These are phyloP conservation scores for Sophora flavescens DNA, from an alignment of 306 rosid genomes.

Conservation along the genomic window DNA sequence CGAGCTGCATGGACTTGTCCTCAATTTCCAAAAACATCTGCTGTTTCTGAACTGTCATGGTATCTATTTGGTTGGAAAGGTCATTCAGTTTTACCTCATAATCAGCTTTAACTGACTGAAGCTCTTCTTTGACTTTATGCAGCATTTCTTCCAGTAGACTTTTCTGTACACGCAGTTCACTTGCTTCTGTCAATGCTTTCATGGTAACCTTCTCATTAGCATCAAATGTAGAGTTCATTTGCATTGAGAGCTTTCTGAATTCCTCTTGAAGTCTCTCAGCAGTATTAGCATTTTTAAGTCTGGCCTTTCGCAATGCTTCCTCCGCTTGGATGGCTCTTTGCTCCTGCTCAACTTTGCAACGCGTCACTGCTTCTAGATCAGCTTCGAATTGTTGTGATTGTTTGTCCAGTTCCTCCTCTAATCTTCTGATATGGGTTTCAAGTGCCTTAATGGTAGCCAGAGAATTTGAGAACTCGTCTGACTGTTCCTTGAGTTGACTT, in stretches of 20 bases:
- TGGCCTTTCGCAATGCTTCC: slow-evolving; percentile 77
- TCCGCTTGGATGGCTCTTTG: slow-evolving; percentile 90
- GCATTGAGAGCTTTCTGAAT: slow-evolving; percentile 76
- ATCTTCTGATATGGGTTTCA: slow-evolving; percentile 64
- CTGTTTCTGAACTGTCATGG: slow-evolving; percentile 59
- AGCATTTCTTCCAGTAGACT: slow-evolving; percentile 67
- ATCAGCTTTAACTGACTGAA: slow-evolving; percentile 57
- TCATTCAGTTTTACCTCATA: slow-evolving; percentile 59
- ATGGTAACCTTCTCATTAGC: slow-evolving; percentile 87
- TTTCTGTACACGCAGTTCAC: slow-evolving; percentile 70
- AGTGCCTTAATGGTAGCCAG: slow-evolving; percentile 73
- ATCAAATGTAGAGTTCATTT: slow-evolving; percentile 84
- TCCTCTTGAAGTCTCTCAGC: slow-evolving; percentile 97
- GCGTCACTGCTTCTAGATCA: slow-evolving; percentile 72
- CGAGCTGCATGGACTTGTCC: slow-evolving; percentile 67
- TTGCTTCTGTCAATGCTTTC: slow-evolving; percentile 77
- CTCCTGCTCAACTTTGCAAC: slow-evolving; percentile 86
- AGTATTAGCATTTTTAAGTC: slow-evolving; percentile 70
- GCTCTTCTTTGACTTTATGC: slow-evolving; percentile 62
- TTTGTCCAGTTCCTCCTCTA: slow-evolving; percentile 83
- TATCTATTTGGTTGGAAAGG: slow-evolving; percentile 62
- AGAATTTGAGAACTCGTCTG: slow-evolving; percentile 75
- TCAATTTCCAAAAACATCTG: slow-evolving; percentile 68
- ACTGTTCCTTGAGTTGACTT: slow-evolving; percentile 72
- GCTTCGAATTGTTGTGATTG: slow-evolving; percentile 73